Base-by-base conservation (phyloP, 352 stramenopile genomes). In the Hyaloperonospora arabidopsidis region DNA sequence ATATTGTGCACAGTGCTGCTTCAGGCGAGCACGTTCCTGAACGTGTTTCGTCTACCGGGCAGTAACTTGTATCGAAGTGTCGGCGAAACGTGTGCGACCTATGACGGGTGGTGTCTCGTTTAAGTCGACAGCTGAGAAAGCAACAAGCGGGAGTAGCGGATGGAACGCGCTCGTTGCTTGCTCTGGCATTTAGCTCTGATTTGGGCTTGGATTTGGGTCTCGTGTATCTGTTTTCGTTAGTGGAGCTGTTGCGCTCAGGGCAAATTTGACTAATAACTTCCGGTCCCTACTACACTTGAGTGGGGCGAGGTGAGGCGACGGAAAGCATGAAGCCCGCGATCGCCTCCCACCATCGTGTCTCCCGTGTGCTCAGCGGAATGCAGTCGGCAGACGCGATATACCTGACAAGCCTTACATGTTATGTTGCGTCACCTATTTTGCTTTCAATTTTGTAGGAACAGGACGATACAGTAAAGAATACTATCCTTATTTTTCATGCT, bases 1-100 rank as follows among this genome's bases (percentile, higher is more conserved):
- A 86, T 63, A 65, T 90, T 54, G 66, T 65, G 45, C 59, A 63
- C 40, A 87, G 79, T 28, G 66, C 67, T 5, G 61, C 14, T 23
- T 18, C 17, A 11, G 57, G 51, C 28, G 59, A 72, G 18, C 49
- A 56, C 19, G 28, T 36, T 1, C 49, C 57, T 8, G 68, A 72
- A 57, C 41, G 36, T 14, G 60, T 49, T 45, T 52, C 49, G 21
- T 52, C 50, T 41, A 54, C 54, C 28, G 58, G 65, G 57, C 59
- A 70, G 44, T 75, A 72, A 71, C 66, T 72, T 76, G 15, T 49
- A 52, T 49, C 40, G 12, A 45, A 47, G 51, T 59, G 45, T 61
- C 29, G 40, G 47, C 57, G 58, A 57, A 66, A 61, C 50, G 65
- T 52, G 58, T 39, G 56, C 57, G 49, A 55, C 52, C 52, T 57